Evolutionary conservation across 441 rosid species (phyloP).

Genomic region (Erodium trifolium): DNA sequence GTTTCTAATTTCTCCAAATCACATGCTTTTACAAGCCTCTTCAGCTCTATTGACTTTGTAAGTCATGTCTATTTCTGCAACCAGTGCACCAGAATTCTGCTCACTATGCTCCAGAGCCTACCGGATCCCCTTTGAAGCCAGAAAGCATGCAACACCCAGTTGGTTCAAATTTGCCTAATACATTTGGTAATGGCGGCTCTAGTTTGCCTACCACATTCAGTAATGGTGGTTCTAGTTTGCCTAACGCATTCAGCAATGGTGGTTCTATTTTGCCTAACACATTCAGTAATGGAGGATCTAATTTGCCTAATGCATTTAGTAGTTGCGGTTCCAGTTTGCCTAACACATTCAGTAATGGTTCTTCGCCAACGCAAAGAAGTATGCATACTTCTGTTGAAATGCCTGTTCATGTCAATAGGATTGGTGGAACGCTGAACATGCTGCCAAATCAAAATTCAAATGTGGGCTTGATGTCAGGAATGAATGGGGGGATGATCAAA

Average conservation of each 20-base stretch:
- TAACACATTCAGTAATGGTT: conserved; percentile 24
- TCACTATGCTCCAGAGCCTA: conserved; percentile 48
- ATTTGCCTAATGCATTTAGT: neutral
- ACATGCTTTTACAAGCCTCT: conserved; percentile 4
- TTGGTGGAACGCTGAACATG: conserved; percentile 47
- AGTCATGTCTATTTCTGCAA: conserved; percentile 17
- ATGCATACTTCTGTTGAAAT: conserved; percentile 55
- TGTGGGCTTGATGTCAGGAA: conserved; percentile 59
- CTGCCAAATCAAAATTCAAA: conserved; percentile 59
- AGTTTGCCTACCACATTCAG: neutral
- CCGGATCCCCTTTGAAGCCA: conserved; percentile 43
- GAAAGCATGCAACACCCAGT: conserved; percentile 51
- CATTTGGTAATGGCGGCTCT: neutral
- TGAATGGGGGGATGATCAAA: conserved; percentile 76
- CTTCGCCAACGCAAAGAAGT: conserved; percentile 46
- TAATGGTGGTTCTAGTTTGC: conserved; percentile 5
- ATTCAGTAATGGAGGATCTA: neutral
- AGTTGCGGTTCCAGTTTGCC: neutral
- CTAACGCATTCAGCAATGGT: neutral
- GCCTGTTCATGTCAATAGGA: conserved; percentile 52
- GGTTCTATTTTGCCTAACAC: neutral
- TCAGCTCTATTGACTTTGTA: conserved; percentile 8
- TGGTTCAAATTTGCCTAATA: conserved; percentile 42
- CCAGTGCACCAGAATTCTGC: conserved; percentile 61
- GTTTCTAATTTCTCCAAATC: neutral